These are phyloP conservation scores for Lecanoromycetidae sp. DNA, from an alignment of 2,329 filamentous ascomycete genomes.

Conservation along the genomic window DNA sequence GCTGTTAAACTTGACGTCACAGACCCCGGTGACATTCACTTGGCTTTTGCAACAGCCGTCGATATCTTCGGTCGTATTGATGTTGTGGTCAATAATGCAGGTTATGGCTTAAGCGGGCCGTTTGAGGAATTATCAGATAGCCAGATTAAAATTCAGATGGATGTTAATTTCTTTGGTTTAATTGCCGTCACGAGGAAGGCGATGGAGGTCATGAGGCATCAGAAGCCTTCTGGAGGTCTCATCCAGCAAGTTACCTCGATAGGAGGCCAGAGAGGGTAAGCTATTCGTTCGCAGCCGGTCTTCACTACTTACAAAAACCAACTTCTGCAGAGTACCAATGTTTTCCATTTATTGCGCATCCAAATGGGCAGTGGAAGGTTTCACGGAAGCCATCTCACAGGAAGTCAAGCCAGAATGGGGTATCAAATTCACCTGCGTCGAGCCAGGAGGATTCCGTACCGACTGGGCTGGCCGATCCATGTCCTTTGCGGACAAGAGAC, in stretches of 20 bases:
- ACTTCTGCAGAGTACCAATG: slow-evolving; percentile 22
- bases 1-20: slow-evolving; percentile 21
- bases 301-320: too few relatives aligned
- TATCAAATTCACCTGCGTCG: slow-evolving; percentile 14
- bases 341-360: slow-evolving; percentile 25
- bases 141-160: slow-evolving; percentile 22
- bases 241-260: slow-evolving; percentile 17
- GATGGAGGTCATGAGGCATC: slow-evolving; percentile 16
- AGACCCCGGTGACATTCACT: slow-evolving; percentile 19
- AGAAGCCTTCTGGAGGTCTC: slow-evolving; percentile 17
- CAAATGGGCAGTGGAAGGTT: slow-evolving; percentile 26
- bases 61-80: slow-evolving; percentile 25
- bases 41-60: slow-evolving; percentile 17
- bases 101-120: slow-evolving; percentile 23
- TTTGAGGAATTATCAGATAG: slow-evolving; percentile 23
- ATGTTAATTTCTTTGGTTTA: slow-evolving; percentile 27
- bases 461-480: slow-evolving; percentile 29
- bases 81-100: slow-evolving; percentile 32
- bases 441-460: slow-evolving; percentile 20
- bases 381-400: slow-evolving; percentile 23
- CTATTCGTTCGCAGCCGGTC: too few relatives aligned
- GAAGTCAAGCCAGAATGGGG: slow-evolving; percentile 24
- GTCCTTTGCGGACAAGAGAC: slow-evolving; percentile 34
- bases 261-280: slow-evolving; percentile 13
- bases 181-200: slow-evolving; percentile 15